phyloP scores from a whole-genome alignment of 1,284 basidiomycete genomes.

The Boletus smithii region DNA sequence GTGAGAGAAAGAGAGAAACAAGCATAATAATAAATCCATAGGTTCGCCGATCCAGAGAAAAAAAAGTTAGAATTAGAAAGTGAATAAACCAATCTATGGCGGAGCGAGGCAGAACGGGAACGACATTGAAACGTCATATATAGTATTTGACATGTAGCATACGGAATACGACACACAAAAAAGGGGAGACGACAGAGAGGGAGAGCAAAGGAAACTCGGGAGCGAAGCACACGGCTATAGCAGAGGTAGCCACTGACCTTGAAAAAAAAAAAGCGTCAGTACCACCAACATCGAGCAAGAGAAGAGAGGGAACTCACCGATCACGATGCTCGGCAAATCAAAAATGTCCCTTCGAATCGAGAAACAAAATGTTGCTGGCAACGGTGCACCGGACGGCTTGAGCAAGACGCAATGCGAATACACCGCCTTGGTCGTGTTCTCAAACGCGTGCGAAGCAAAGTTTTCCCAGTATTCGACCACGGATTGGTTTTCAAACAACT shows the following conservation, averaged over 20 bases:
- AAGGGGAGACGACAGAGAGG: too few relatives aligned
- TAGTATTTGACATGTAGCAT: too few relatives aligned
- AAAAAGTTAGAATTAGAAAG: not conserved
- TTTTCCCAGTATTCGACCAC: constrained; percentile 95
- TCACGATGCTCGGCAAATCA: constrained; percentile 82
- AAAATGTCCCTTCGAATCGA: constrained; percentile 90
- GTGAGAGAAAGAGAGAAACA: not conserved
- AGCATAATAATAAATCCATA: not conserved
- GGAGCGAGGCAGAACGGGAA: too few relatives aligned
- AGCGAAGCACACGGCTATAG: too few relatives aligned
- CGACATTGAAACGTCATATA: too few relatives aligned
- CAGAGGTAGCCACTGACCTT: constrained; percentile 79
- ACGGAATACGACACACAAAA: too few relatives aligned
- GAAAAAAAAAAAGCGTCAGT: not conserved
- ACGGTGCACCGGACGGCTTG: constrained; percentile 77
- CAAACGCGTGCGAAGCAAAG: constrained; percentile 91
- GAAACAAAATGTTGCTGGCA: constrained; percentile 89
- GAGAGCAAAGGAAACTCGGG: too few relatives aligned
- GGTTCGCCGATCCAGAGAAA: not conserved
- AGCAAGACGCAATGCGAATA: constrained; percentile 87
- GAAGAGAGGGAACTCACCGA: constrained; percentile 49
- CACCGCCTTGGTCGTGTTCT: constrained; percentile 93
- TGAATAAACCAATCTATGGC: not conserved
- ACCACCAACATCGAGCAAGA: constrained; percentile 9
- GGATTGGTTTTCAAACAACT: constrained; percentile 88